A percentile compares a stretch with the other conserved stretches of the same genome.
These are phyloP conservation scores for Deakozyma indianensis DNA, from an alignment of 805 yeast genomes.

Conservation along the genomic window DNA sequence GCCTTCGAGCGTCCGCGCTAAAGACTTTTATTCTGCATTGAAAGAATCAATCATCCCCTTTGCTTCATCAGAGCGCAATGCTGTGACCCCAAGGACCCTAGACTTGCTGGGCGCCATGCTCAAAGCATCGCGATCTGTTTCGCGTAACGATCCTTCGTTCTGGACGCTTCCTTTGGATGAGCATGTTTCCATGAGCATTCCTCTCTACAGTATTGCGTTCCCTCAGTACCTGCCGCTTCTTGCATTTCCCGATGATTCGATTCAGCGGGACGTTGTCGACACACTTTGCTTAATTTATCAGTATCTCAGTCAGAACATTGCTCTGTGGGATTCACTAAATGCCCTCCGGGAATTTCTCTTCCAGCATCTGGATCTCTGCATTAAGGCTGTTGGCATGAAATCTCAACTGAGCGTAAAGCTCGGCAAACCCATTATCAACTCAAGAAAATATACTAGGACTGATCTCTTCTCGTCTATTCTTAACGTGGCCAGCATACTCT, in stretches of 20 bases:
- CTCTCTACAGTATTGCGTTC: background rate
- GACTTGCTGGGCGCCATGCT: background rate
- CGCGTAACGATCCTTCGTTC: background rate
- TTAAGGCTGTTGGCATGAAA: background rate
- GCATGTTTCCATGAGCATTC: background rate
- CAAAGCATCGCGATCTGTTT: background rate
- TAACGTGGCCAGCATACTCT: background rate
- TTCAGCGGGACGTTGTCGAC: background rate
- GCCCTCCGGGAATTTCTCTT: background rate
- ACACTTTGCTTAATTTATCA: background rate
- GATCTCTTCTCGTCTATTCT: background rate
- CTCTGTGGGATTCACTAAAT: background rate
- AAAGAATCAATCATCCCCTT: background rate
- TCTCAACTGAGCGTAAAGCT: background rate
- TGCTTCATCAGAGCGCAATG: background rate
- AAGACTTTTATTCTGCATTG: background rate
- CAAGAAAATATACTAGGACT: background rate
- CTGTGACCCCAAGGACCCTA: background rate
- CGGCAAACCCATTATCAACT: background rate
- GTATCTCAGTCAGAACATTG: background rate
- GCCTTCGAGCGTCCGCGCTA: background rate
- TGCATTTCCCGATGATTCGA: background rate
- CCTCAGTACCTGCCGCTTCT: background rate
- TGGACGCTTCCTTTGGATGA: background rate
- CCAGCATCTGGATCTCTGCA: background rate